Conservation (phyloP, 345 rosid species). For the Hirschfeldia incana region DNA sequence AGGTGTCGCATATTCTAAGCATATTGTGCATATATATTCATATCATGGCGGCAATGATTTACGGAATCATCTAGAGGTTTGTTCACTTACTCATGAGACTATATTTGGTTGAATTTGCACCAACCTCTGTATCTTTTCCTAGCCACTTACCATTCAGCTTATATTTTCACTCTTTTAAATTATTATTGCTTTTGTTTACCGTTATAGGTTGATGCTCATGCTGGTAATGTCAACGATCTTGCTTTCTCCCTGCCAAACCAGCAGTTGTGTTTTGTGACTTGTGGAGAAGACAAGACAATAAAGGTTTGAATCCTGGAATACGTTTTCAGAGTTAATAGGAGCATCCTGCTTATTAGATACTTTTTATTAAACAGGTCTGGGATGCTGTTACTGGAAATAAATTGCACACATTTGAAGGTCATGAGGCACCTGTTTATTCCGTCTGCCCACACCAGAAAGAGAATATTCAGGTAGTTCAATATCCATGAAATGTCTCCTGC, state of each 20-base stretch:
- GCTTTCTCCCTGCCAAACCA: conserved; percentile 69
- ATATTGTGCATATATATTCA: conserved; percentile 72
- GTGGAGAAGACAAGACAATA: conserved; percentile 72
- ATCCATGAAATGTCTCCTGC: conserved; percentile 2
- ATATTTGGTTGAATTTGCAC: conserved; percentile 10
- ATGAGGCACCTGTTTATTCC: conserved; percentile 73
- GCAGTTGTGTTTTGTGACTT: conserved; percentile 60
- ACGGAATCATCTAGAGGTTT: conserved; percentile 59
- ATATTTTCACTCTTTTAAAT: not conserved
- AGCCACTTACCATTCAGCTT: conserved; percentile 19
- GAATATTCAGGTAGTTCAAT: conserved; percentile 54
- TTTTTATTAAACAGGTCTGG: conserved; percentile 51
- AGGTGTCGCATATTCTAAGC: conserved; percentile 85
- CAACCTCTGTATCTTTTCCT: conserved; percentile 5
- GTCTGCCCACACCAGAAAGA: conserved; percentile 69
- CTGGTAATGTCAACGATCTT: conserved; percentile 68
- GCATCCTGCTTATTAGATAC: conserved; percentile 9
- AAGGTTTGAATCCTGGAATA: conserved; percentile 47
- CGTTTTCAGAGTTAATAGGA: not conserved
- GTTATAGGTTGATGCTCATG: conserved; percentile 65
- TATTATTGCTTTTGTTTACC: conserved; percentile 2
- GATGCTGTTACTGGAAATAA: conserved; percentile 58
- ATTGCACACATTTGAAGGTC: conserved; percentile 69
- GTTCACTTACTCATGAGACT: conserved; percentile 28
- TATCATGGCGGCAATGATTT: conserved; percentile 54